Percentiles rank a stretch among this genome's conserved stretches.
phyloP scores from a whole-genome alignment of 2,329 filamentous ascomycete species.

The Berkeleyomyces rouxiae region DNA sequence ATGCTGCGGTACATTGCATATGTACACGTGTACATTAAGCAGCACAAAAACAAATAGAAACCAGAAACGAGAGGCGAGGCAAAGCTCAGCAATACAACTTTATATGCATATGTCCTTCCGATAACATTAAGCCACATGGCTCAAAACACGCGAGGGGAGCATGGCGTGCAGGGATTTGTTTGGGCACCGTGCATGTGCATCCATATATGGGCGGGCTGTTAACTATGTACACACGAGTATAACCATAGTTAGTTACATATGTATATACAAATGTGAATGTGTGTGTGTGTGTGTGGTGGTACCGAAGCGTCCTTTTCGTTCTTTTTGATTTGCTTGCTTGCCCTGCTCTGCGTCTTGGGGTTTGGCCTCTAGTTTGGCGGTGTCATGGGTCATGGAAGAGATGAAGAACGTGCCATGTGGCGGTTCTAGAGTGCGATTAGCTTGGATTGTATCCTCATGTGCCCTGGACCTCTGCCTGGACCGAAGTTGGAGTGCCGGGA shows the following conservation, averaged over 20 bases:
- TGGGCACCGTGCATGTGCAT: neutral
- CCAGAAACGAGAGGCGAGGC: neutral
- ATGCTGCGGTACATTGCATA: neutral
- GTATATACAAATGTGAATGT: neutral
- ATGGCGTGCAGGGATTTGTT: neutral
- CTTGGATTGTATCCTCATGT: too few species aligned
- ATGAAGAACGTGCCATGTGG: too few species aligned
- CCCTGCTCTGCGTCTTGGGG: too few species aligned
- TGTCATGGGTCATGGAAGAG: too few species aligned
- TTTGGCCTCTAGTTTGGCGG: too few species aligned
- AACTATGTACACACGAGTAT: neutral
- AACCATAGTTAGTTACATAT: too few species aligned
- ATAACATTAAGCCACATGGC: neutral
- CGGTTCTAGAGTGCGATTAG: too few species aligned
- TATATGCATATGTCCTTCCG: slow-evolving; percentile 1
- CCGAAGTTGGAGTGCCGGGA: too few species aligned
- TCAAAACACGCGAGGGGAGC: neutral
- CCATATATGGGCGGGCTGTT: neutral
- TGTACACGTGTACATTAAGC: neutral
- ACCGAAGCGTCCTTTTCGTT: too few species aligned
- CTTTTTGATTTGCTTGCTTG: too few species aligned
- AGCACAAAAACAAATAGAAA: neutral
- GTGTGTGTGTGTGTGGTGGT: neutral
- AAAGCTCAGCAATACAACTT: slow-evolving; percentile 1
- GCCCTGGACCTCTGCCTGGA: too few species aligned